Evolutionary conservation across 805 yeast species (phyloP).

Genomic region (Myxozyma kluyveri): DNA sequence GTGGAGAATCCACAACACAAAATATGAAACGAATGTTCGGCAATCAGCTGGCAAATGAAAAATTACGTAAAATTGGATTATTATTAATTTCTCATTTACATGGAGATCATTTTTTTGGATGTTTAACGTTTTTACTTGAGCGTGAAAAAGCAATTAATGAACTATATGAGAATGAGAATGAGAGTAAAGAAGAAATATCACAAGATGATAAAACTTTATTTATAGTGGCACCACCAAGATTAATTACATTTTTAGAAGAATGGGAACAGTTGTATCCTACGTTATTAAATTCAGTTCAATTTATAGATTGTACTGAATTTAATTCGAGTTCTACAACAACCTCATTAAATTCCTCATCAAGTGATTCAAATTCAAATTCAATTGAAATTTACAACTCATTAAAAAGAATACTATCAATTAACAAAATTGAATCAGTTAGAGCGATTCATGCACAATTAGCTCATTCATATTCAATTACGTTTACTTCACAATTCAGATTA

Average conservation of each 20-base stretch:
- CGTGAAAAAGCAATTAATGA: slow-evolving; percentile 47
- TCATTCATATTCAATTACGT: slow-evolving; percentile 60
- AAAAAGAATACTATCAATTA: slow-evolving; percentile 32
- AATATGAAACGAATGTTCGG: slow-evolving; percentile 62
- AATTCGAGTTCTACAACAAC: too few species aligned
- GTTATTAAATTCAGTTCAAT: slow-evolving; percentile 7
- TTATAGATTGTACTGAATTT: slow-evolving; percentile 4
- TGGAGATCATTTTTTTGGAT: slow-evolving; percentile 95
- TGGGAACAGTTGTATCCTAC: slow-evolving; percentile 51
- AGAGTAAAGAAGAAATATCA: slow-evolving; percentile 35
- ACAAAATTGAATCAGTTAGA: slow-evolving; percentile 55
- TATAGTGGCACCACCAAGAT: slow-evolving; percentile 74
- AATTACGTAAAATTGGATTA: slow-evolving; percentile 61
- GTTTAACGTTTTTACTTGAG: slow-evolving; percentile 61
- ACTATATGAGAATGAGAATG: slow-evolving; percentile 40
- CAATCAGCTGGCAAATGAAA: slow-evolving; percentile 41
- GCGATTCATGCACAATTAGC: slow-evolving; percentile 87
- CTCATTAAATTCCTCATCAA: neutral
- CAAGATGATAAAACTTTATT: slow-evolving; percentile 43
- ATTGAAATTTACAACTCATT: neutral
- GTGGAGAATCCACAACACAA: slow-evolving; percentile 93
- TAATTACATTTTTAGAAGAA: slow-evolving; percentile 62
- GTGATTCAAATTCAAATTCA: neutral
- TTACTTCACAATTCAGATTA: slow-evolving; percentile 53
- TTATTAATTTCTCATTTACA: slow-evolving; percentile 85